These are phyloP conservation scores for Choanephora cucurbitarum DNA, from an alignment of 371 early-diverging fungal species.

Conservation along the genomic window DNA sequence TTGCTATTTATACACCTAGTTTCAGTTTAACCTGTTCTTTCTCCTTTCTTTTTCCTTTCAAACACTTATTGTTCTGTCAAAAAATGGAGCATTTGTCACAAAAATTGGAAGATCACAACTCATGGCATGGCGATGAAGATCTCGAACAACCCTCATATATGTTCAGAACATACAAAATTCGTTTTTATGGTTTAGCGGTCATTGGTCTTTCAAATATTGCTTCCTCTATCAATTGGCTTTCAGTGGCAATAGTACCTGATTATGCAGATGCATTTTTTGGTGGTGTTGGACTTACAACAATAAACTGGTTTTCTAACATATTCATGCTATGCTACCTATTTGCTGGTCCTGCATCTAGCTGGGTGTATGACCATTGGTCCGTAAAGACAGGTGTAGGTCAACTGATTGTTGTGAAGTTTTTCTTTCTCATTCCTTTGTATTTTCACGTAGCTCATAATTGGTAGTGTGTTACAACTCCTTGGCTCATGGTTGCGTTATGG, in stretches of 20 bases:
- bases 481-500: slow-evolving; percentile 50
- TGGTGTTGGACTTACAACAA: slow-evolving; percentile 25
- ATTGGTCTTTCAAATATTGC: slow-evolving; percentile 48
- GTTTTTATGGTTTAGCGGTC: slow-evolving; percentile 44
- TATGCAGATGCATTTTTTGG: slow-evolving; percentile 32
- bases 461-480: slow-evolving; percentile 37
- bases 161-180: slow-evolving; percentile 42
- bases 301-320: slow-evolving; percentile 55
- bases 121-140: slow-evolving; percentile 20
- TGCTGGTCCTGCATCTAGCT: slow-evolving; percentile 53
- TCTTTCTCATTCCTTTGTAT: slow-evolving; percentile 1
- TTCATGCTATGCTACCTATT: slow-evolving; percentile 57
- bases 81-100: neutral
- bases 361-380: slow-evolving; percentile 51
- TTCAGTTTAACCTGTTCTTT: too few relatives aligned
- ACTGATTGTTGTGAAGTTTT: neutral
- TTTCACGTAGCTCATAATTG: slow-evolving; percentile 36
- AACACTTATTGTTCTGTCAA: too few relatives aligned
- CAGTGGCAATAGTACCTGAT: slow-evolving; percentile 45
- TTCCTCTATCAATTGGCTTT: slow-evolving; percentile 46
- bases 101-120: slow-evolving; percentile 10
- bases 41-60: too few relatives aligned
- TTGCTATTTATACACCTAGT: too few relatives aligned
- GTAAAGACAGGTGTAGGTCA: slow-evolving; percentile 48
- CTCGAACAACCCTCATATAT: slow-evolving; percentile 17